Percentiles rank a stretch among this genome's conserved stretches.
Evolutionary conservation across 495 filamentous ascomycete genomes (phyloP).

Genomic region (Barbatosphaeria neglecta): DNA sequence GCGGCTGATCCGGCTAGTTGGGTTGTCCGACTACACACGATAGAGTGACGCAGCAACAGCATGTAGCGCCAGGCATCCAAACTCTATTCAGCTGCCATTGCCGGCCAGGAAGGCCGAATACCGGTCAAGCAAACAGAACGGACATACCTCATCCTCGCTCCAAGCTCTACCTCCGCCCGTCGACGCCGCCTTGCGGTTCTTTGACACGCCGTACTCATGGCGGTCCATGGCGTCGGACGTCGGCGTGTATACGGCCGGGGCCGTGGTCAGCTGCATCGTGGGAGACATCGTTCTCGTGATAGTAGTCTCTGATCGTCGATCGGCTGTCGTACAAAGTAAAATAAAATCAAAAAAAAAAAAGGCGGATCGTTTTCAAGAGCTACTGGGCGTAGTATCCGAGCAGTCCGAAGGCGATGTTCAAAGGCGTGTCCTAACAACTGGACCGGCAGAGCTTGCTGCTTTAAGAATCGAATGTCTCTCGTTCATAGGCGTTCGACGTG

Average conservation of each 20-base stretch:
- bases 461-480: conserved; percentile 18
- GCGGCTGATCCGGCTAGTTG: neutral
- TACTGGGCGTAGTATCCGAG: conserved; percentile 18
- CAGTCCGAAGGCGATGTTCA: conserved; percentile 10
- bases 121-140: neutral
- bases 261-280: conserved; percentile 33
- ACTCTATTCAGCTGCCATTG: too few relatives aligned
- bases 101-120: too few relatives aligned
- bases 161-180: conserved; percentile 64
- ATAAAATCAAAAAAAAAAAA: too few relatives aligned
- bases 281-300: conserved; percentile 35
- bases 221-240: conserved; percentile 38
- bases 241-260: conserved; percentile 27
- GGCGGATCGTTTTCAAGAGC: neutral
- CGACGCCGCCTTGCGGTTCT: conserved; percentile 51
- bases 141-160: conserved; percentile 65
- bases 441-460: conserved; percentile 26
- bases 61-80: too few relatives aligned
- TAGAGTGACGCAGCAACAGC: too few relatives aligned
- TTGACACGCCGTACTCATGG: conserved; percentile 42
- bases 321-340: too few relatives aligned
- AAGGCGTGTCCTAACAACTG: conserved; percentile 11
- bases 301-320: neutral
- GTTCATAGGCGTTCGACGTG: too few relatives aligned
- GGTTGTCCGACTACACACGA: neutral